Evolutionary conservation across 2,329 filamentous ascomycete genomes (phyloP).

Genomic region (Monilinia fructicola): DNA sequence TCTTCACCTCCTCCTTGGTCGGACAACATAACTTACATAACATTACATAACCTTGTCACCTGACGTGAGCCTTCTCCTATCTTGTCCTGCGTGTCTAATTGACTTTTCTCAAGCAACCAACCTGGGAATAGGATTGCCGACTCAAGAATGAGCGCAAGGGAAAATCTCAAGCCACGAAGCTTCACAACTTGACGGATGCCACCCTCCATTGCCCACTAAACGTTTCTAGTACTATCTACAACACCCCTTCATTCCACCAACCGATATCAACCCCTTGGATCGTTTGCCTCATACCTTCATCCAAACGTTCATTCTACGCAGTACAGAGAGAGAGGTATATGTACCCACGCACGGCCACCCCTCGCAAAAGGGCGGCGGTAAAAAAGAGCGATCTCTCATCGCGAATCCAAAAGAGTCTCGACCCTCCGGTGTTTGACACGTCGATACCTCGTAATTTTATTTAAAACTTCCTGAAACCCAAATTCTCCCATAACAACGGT

Average conservation of each 20-base stretch:
- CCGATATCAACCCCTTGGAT: not conserved
- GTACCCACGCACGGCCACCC: no score
- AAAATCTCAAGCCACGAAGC: not conserved
- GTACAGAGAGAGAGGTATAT: not conserved
- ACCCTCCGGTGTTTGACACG: slow-evolving; percentile 11
- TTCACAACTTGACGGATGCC: not conserved
- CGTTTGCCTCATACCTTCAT: not conserved
- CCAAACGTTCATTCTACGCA: not conserved
- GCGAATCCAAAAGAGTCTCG: slow-evolving; percentile 8
- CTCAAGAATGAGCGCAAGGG: not conserved
- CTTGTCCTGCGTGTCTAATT: not conserved
- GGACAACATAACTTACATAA: no score
- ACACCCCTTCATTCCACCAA: not conserved
- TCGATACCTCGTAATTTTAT: slow-evolving; percentile 8
- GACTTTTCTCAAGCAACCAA: not conserved
- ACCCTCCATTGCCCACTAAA: not conserved
- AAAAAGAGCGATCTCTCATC: not conserved
- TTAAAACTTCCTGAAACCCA: not conserved
- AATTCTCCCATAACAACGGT: slow-evolving; percentile 4
- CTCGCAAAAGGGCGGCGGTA: not conserved
- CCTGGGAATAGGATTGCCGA: not conserved
- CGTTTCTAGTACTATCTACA: not conserved
- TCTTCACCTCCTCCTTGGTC: not conserved
- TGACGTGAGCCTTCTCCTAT: not conserved
- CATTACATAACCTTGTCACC: not conserved